phyloP scores from a whole-genome alignment of 805 yeast species.

The Candida chauliodis region DNA sequence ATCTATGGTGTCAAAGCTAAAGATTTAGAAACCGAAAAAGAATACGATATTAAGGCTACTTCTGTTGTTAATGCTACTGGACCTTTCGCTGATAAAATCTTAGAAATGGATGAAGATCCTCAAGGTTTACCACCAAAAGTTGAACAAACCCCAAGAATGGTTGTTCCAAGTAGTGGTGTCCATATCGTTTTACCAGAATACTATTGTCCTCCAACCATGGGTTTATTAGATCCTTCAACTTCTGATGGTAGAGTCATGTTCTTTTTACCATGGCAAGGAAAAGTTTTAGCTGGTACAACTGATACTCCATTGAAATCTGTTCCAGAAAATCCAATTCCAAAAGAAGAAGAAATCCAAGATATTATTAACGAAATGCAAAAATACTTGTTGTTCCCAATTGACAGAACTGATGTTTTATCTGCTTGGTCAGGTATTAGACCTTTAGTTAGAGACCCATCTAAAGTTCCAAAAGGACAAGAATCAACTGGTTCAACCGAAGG shows the following conservation, averaged over 20 bases:
- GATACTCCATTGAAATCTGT: conserved; percentile 77
- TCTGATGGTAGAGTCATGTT: conserved; percentile 96
- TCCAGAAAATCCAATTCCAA: conserved; percentile 76
- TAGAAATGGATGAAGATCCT: conserved; percentile 80
- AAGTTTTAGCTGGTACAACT: conserved; percentile 94
- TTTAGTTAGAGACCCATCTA: conserved; percentile 77
- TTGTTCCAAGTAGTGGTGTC: conserved; percentile 92
- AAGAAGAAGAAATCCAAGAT: conserved; percentile 85
- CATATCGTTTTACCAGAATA: conserved; percentile 89
- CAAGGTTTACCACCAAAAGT: conserved; percentile 58
- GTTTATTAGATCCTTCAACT: conserved; percentile 87
- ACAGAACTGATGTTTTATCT: conserved; percentile 84
- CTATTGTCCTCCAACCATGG: conserved; percentile 84
- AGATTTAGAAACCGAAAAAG: conserved; percentile 67
- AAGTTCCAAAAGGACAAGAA: conserved; percentile 43
- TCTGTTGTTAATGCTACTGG: conserved; percentile 91
- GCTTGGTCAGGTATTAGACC: conserved; percentile 99
- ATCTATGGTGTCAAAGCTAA: conserved; percentile 72
- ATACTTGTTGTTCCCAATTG: conserved; percentile 83
- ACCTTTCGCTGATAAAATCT: conserved; percentile 79
- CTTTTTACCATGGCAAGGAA: conserved; percentile 97
- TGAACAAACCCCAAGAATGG: conserved; percentile 64
- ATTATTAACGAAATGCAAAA: conserved; percentile 84
- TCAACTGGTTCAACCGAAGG: conserved; percentile 67
- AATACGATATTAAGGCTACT: conserved; percentile 61